These are phyloP conservation scores for Powellomyces hirtus DNA, from an alignment of 192 early-diverging fungal genomes.

Conservation along the genomic window DNA sequence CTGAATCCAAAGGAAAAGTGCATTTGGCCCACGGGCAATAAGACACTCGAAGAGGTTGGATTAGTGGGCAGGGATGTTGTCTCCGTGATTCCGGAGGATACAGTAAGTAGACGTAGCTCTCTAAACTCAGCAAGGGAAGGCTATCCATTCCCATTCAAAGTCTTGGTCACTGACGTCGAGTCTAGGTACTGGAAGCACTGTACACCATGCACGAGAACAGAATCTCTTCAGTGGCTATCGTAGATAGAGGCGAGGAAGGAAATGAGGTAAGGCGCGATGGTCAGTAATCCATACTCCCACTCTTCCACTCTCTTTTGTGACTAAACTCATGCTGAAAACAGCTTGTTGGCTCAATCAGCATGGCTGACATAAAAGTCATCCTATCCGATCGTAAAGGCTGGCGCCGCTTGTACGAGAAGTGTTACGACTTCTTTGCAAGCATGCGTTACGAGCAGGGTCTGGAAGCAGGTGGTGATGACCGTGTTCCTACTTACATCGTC, in stretches of 20 bases:
- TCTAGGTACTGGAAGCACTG: slow-evolving; percentile 46
- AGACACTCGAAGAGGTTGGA: slow-evolving; percentile 39
- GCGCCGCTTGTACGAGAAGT: slow-evolving; percentile 37
- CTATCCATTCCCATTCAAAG: no score
- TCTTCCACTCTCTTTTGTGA: no score
- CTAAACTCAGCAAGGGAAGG: no score
- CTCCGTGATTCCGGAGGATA: slow-evolving; percentile 29
- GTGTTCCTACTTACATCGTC: slow-evolving; percentile 40
- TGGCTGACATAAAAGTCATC: slow-evolving; percentile 54
- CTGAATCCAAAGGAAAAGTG: slow-evolving; percentile 9
- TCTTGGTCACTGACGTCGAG: background rate
- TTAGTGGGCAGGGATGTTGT: slow-evolving; percentile 40
- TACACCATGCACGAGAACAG: slow-evolving; percentile 48
- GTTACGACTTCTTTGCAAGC: slow-evolving; percentile 42
- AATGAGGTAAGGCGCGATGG: background rate
- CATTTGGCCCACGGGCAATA: slow-evolving; percentile 33
- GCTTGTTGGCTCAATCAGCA: slow-evolving; percentile 14
- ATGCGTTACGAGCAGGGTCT: slow-evolving; percentile 29
- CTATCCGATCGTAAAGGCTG: slow-evolving; percentile 40
- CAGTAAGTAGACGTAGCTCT: slow-evolving; percentile 23
- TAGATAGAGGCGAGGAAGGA: slow-evolving; percentile 21
- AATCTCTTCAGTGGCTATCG: slow-evolving; percentile 50
- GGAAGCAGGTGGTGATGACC: slow-evolving; percentile 27
- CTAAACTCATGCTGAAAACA: background rate
- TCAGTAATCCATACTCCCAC: no score